Evolutionary conservation across 768 basidiomycete species (phyloP).

Genomic region (Podaxis rugospora): DNA sequence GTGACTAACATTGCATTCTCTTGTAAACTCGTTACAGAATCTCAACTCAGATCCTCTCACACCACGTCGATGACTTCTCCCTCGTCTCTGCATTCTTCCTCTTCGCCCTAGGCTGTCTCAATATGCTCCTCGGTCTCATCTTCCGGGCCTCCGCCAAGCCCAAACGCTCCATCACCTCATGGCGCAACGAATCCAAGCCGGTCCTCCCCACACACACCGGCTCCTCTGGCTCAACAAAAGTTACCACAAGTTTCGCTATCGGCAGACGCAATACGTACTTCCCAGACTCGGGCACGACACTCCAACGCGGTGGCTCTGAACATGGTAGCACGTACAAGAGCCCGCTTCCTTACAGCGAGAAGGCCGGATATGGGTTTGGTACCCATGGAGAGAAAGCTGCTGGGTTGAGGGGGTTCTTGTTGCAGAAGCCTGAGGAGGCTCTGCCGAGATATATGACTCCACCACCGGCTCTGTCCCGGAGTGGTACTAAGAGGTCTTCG

Average conservation of each 20-base stretch:
- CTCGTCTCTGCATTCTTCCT: conserved; percentile 91
- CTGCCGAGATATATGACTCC: conserved; percentile 51
- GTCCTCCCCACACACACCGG: conserved; percentile 45
- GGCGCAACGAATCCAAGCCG: conserved; percentile 52
- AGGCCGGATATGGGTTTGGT: conserved; percentile 72
- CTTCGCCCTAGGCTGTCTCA: conserved; percentile 87
- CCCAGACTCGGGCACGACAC: background rate
- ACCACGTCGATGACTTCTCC: conserved; percentile 82
- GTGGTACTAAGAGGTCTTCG: conserved; percentile 10
- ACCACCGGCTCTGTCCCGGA: conserved; percentile 18
- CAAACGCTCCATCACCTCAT: conserved; percentile 60
- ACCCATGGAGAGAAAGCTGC: conserved; percentile 75
- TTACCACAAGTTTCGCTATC: conserved; percentile 26
- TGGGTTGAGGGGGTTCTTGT: conserved; percentile 55
- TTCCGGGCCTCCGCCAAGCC: conserved; percentile 60
- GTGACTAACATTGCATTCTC: background rate
- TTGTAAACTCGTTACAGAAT: conserved; percentile 34
- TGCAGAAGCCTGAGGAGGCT: conserved; percentile 58
- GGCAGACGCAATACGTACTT: background rate
- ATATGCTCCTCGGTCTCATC: conserved; percentile 73
- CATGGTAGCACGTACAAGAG: conserved; percentile 6
- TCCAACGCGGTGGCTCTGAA: conserved; percentile 3
- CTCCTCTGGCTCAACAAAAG: conserved; percentile 23
- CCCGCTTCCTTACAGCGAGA: conserved; percentile 19
- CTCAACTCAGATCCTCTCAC: conserved; percentile 67